Conservation (phyloP, 2,329 filamentous ascomycete genomes). For the Arthrobotrys sphaeroides region DNA sequence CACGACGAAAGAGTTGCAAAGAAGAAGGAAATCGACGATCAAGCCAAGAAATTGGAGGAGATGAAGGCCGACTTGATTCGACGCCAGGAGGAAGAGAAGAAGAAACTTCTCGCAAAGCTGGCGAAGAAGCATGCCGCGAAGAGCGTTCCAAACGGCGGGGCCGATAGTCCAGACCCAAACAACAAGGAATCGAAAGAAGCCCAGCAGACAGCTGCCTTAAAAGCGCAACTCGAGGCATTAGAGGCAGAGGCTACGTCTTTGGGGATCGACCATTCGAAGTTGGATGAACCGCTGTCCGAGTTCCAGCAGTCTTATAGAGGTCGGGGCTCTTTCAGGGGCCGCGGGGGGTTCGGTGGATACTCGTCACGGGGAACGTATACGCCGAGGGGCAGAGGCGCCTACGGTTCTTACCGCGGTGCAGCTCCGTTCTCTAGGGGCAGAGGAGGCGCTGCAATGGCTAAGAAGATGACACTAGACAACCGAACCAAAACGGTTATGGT, state of each 20-base stretch:
- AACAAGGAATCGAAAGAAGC: slow-evolving; percentile 57
- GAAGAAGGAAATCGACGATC: slow-evolving; percentile 71
- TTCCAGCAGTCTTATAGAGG: slow-evolving; percentile 60
- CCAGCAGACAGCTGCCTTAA: slow-evolving; percentile 72
- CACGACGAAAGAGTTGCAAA: slow-evolving; percentile 73
- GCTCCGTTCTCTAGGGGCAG: slow-evolving; percentile 61
- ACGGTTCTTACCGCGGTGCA: slow-evolving; percentile 63
- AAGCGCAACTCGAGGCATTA: slow-evolving; percentile 75
- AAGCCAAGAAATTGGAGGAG: slow-evolving; percentile 72
- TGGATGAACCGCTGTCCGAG: slow-evolving; percentile 62
- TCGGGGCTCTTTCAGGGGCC: slow-evolving; percentile 60
- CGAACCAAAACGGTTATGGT: slow-evolving; percentile 75
- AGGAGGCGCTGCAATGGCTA: slow-evolving; percentile 62
- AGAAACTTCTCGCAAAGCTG: slow-evolving; percentile 71
- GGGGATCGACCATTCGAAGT: slow-evolving; percentile 70
- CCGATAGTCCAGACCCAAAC: slow-evolving; percentile 36
- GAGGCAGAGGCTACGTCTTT: slow-evolving; percentile 76
- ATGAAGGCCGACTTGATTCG: slow-evolving; percentile 71
- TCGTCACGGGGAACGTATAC: slow-evolving; percentile 59
- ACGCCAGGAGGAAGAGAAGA: slow-evolving; percentile 73
- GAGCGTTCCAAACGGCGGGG: slow-evolving; percentile 15
- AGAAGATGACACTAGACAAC: slow-evolving; percentile 74
- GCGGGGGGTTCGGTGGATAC: slow-evolving; percentile 59
- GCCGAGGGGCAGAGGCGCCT: slow-evolving; percentile 61
- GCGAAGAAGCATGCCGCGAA: slow-evolving; percentile 65